Percentiles rank a stretch among this genome's conserved stretches.
Conservation (phyloP, 768 basidiomycete species). For the Kwoniella sp. region DNA sequence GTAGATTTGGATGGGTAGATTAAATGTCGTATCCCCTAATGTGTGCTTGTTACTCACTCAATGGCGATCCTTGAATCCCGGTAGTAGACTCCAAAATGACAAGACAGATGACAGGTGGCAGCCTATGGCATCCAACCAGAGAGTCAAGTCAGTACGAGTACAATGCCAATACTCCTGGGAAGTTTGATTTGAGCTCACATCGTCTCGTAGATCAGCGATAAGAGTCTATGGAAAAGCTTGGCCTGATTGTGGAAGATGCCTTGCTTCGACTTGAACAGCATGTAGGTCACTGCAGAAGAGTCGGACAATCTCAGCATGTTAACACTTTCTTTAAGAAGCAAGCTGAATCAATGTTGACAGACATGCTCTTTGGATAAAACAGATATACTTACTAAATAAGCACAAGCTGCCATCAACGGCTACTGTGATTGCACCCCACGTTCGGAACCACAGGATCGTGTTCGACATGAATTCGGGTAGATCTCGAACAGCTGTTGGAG, state of each 20-base stretch:
- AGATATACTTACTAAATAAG: slow-evolving; percentile 11
- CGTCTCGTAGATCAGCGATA: slow-evolving; percentile 11
- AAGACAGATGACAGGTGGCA: slow-evolving; percentile 14
- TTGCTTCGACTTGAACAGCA: slow-evolving; percentile 11
- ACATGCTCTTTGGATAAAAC: too few species aligned
- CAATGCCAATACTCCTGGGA: background rate
- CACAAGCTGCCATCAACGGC: slow-evolving; percentile 12
- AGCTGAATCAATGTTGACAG: too few species aligned
- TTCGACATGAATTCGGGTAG: background rate
- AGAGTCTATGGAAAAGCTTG: slow-evolving; percentile 3
- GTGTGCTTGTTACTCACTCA: too few species aligned
- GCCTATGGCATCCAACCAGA: too few species aligned
- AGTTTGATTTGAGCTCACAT: background rate
- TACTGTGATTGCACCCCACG: slow-evolving; percentile 10
- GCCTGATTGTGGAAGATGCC: slow-evolving; percentile 18
- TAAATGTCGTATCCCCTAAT: too few species aligned
- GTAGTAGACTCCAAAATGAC: slow-evolving; percentile 9
- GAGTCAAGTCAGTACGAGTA: too few species aligned
- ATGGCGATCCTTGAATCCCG: slow-evolving; percentile 5
- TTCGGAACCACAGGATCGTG: slow-evolving; percentile 7
- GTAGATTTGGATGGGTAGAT: too few species aligned
- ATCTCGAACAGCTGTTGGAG: background rate
- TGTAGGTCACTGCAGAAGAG: slow-evolving; percentile 6
- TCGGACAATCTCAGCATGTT: too few species aligned
- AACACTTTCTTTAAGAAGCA: too few species aligned